A percentile compares a stretch with the other conserved stretches of the same genome.
Conservation (phyloP, 2,329 filamentous ascomycete genomes). For the Aspergillus amoenus region DNA sequence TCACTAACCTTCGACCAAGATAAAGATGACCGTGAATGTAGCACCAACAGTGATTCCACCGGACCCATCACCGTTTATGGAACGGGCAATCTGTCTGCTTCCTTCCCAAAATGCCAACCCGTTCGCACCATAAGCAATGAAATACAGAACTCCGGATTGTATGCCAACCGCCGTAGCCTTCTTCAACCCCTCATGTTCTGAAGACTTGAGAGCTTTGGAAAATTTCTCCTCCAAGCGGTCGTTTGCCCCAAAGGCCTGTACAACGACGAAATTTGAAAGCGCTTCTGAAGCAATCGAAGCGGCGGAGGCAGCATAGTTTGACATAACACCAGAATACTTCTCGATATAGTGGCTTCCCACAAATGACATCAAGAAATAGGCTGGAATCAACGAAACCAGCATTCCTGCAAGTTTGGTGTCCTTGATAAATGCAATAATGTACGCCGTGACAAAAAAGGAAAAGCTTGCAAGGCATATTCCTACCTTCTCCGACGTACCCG, state of each 20-base stretch:
- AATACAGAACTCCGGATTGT: conserved; percentile 63
- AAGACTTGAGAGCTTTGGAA: conserved; percentile 49
- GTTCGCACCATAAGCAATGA: conserved; percentile 66
- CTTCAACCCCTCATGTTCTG: conserved; percentile 54
- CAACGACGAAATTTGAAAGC: conserved; percentile 59
- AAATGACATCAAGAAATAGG: conserved; percentile 59
- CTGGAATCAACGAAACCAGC: conserved; percentile 62
- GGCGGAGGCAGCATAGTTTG: conserved; percentile 55
- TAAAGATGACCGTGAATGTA: conserved; percentile 39
- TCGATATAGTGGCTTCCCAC: conserved; percentile 55
- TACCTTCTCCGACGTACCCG: conserved; percentile 69
- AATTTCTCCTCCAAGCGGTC: conserved; percentile 61
- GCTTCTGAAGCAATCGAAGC: conserved; percentile 63
- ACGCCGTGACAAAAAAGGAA: conserved; percentile 67
- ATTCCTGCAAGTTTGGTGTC: conserved; percentile 63
- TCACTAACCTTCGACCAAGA: conserved; percentile 24
- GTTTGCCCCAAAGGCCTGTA: conserved; percentile 63
- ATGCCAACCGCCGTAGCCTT: conserved; percentile 58
- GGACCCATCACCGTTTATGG: conserved; percentile 20
- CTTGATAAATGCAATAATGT: conserved; percentile 66
- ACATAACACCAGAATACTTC: conserved; percentile 50
- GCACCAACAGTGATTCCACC: conserved; percentile 29
- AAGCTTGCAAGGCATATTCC: conserved; percentile 62
- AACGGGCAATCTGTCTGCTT: conserved; percentile 52
- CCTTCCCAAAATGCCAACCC: conserved; percentile 68